These are phyloP conservation scores for Wickerhamiella dianesei DNA, from an alignment of 805 yeast genomes.

Conservation along the genomic window DNA sequence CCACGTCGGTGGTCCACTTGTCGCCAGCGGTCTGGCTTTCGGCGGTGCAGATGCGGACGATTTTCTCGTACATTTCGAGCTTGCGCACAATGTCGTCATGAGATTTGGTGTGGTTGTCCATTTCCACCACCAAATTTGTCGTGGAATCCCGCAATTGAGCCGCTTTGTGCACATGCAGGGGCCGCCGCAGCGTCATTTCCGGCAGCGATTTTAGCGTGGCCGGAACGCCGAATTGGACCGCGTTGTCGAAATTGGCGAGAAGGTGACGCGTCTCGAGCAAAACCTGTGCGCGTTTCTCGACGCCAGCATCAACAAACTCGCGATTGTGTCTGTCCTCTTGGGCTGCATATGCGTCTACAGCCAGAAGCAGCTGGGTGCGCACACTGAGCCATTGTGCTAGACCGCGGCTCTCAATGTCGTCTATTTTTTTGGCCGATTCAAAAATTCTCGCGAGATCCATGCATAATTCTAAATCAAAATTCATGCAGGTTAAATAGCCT, in stretches of 20 bases:
- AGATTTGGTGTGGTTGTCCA: no score
- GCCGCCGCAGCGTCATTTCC: not conserved
- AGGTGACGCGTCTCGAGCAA: not conserved
- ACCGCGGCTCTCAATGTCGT: not conserved
- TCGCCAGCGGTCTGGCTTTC: not conserved
- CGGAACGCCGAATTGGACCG: not conserved
- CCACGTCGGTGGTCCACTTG: not conserved
- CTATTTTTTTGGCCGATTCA: not conserved
- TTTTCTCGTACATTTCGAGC: not conserved
- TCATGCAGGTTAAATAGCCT: not conserved
- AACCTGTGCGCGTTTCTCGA: not conserved
- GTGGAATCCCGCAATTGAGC: not conserved
- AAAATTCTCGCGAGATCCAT: not conserved
- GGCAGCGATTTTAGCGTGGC: not conserved
- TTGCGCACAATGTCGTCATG: not conserved
- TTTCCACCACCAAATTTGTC: not conserved
- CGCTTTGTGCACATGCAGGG: no score
- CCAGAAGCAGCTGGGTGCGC: not conserved
- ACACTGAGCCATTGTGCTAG: not conserved
- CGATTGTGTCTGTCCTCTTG: not conserved
- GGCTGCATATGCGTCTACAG: not conserved
- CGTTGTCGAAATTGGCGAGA: not conserved
- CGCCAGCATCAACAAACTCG: not conserved
- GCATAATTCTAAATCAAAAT: no score
- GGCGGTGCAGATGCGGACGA: not conserved